Evolutionary conservation across 2,329 filamentous ascomycete species (phyloP).

Genomic region (Atkinsonella hypoxylon): DNA sequence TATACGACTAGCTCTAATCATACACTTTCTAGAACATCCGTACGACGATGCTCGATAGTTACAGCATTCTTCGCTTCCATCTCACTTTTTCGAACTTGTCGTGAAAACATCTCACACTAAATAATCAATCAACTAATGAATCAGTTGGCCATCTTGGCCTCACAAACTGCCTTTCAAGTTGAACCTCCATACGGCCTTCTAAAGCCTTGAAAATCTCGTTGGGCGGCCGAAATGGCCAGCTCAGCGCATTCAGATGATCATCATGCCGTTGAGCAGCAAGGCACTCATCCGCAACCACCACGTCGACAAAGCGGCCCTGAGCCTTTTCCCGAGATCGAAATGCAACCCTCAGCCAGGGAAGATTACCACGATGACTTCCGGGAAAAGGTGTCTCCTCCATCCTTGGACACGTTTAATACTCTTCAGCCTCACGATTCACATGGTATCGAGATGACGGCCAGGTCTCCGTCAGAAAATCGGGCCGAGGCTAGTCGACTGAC

Average conservation of each 20-base stretch:
- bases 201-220: neutral
- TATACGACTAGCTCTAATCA: neutral
- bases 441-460: slow-evolving; percentile 8
- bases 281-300: slow-evolving; percentile 3
- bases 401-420: slow-evolving; percentile 20
- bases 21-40: neutral
- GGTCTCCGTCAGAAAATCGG: slow-evolving; percentile 17
- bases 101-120: no score
- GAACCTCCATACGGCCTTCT: neutral
- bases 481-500: slow-evolving; percentile 27
- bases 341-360: neutral
- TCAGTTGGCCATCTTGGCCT: no score
- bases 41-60: neutral
- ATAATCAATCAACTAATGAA: no score
- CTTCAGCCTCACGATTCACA: slow-evolving; percentile 14
- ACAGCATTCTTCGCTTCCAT: neutral
- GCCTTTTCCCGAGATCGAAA: slow-evolving; percentile 3
- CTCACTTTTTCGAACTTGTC: no score
- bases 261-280: neutral
- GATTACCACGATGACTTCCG: slow-evolving; percentile 9
- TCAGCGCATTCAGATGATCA: neutral
- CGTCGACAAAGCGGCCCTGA: neutral
- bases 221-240: slow-evolving; percentile 5
- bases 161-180: neutral
- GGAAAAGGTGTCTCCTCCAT: slow-evolving; percentile 15